A percentile compares a stretch with the other conserved stretches of the same genome.
Conservation (phyloP, 306 rosid genomes). For the Comarum palustre region DNA sequence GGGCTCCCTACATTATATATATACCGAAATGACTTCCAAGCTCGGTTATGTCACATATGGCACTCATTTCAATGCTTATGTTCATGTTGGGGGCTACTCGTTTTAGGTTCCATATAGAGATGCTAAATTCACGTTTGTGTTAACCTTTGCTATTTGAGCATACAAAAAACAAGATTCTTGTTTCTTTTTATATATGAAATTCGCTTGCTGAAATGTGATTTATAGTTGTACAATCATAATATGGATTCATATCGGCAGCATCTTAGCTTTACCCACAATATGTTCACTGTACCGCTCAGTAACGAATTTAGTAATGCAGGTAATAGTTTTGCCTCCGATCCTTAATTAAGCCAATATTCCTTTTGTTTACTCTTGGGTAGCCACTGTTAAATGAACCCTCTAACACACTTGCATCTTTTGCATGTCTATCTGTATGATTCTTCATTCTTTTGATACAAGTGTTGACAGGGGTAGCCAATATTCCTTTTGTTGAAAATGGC, state of each 20-base stretch:
- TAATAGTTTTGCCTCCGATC: conserved; percentile 26
- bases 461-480: too few species aligned
- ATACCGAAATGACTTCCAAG: not conserved
- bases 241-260: not conserved
- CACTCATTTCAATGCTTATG: not conserved
- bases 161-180: not conserved
- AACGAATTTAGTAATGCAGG: conserved; percentile 57
- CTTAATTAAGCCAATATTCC: not conserved
- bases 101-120: not conserved
- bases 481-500: too few species aligned
- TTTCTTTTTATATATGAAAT: not conserved
- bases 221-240: not conserved
- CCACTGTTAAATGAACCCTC: not conserved
- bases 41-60: not conserved
- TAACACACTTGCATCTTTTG: not conserved
- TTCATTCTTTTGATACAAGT: too few species aligned
- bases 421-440: too few species aligned
- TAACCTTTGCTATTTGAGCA: not conserved
- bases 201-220: not conserved
- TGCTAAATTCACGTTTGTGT: not conserved
- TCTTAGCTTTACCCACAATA: not conserved
- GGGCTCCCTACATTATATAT: not conserved
- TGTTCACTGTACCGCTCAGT: not conserved
- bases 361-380: not conserved
- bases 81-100: not conserved